Conservation (phyloP, 2,329 filamentous ascomycete genomes). For the Aspergillus pseudonomiae region DNA sequence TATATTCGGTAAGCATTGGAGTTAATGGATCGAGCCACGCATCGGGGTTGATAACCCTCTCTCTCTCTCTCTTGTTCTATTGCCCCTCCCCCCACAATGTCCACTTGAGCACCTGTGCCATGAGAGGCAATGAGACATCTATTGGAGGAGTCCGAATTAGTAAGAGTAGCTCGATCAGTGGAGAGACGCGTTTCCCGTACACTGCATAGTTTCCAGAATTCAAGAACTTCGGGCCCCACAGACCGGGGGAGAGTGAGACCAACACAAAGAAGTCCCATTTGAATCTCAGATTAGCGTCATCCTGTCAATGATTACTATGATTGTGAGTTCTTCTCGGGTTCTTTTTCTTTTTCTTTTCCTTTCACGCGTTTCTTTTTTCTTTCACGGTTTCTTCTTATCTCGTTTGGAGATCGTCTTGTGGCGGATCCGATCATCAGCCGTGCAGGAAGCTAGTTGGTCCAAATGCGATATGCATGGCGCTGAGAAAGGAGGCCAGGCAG, state of each 20-base stretch:
- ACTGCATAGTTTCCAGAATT: slow-evolving; percentile 28
- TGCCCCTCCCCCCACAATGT: slow-evolving; percentile 8
- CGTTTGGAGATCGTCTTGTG: slow-evolving; percentile 21
- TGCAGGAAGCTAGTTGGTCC: slow-evolving; percentile 36
- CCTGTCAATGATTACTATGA: slow-evolving; percentile 1
- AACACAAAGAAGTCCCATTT: slow-evolving; percentile 20
- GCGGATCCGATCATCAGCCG: slow-evolving; percentile 29
- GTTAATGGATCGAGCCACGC: not conserved
- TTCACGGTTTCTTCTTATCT: not conserved
- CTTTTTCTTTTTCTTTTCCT: slow-evolving; percentile 8
- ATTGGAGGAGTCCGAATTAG: slow-evolving; percentile 1
- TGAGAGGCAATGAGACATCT: not conserved
- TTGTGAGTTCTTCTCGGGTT: slow-evolving; percentile 7
- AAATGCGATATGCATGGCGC: slow-evolving; percentile 27
- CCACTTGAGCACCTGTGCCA: not conserved
- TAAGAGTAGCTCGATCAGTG: slow-evolving; percentile 11
- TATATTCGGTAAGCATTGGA: slow-evolving; percentile 7
- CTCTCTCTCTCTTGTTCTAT: not conserved
- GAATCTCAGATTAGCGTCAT: slow-evolving; percentile 13
- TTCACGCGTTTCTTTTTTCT: slow-evolving; percentile 5
- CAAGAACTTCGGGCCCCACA: slow-evolving; percentile 15
- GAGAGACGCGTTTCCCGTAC: slow-evolving; percentile 17
- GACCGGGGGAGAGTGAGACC: slow-evolving; percentile 16
- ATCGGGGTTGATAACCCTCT: not conserved
- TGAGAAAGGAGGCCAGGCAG: slow-evolving; percentile 23